Percentiles rank a stretch among this genome's conserved stretches.
Evolutionary conservation across 2,329 filamentous ascomycete genomes (phyloP).

Genomic region (Penicillium sp.): DNA sequence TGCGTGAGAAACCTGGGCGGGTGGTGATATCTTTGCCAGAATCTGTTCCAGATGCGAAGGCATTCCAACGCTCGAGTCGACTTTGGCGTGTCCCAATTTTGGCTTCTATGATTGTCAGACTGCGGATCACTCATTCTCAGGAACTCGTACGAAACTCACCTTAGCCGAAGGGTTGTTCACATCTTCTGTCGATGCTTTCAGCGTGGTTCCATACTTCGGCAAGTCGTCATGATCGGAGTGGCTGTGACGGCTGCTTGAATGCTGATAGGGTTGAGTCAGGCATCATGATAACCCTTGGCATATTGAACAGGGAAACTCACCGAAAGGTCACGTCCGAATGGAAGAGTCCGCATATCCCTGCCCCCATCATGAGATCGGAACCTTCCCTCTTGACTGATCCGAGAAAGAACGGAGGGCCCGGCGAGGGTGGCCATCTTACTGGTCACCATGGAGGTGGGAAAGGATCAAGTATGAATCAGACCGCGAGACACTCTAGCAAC

Average conservation of each 20-base stretch:
- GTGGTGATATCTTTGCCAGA: conserved; percentile 44
- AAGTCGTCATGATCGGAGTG: conserved; percentile 36
- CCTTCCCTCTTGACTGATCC: conserved; percentile 26
- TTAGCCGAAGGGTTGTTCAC: conserved; percentile 37
- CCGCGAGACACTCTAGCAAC: conserved; percentile 1
- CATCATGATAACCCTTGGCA: background rate
- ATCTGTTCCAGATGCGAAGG: conserved; percentile 65
- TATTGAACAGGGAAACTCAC: conserved; percentile 25
- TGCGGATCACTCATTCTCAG: background rate
- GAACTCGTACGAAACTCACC: conserved; percentile 32
- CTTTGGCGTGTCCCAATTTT: conserved; percentile 47
- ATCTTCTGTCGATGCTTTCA: conserved; percentile 25
- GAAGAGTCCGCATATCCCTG: conserved; percentile 18
- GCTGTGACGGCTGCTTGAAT: conserved; percentile 27
- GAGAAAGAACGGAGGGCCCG: conserved; percentile 27
- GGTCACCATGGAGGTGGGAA: background rate
- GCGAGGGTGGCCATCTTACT: conserved; percentile 33
- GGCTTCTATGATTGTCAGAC: conserved; percentile 49
- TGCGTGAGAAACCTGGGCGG: conserved; percentile 13
- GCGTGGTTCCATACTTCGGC: conserved; percentile 39
- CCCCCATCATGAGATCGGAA: conserved; percentile 24
- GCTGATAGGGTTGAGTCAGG: conserved; percentile 28
- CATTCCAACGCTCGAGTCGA: conserved; percentile 30
- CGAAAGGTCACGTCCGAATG: conserved; percentile 28
- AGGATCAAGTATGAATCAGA: conserved; percentile 3